Base-by-base conservation (phyloP, 1,284 basidiomycete genomes). In the Lentinula novae-zelandiae region DNA sequence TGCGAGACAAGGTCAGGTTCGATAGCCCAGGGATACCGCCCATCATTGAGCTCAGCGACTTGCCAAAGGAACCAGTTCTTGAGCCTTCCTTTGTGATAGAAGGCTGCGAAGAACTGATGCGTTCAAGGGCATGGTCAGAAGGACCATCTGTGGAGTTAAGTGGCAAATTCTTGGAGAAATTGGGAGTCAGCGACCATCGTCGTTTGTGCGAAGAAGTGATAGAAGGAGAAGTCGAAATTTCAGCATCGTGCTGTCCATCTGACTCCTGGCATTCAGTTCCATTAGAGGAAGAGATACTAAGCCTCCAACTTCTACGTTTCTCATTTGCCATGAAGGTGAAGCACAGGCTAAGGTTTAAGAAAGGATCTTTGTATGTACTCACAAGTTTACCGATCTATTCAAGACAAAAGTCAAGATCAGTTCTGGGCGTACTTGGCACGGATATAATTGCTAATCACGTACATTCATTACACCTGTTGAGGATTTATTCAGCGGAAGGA, bases 11-110 rank as follows among this genome's bases (percentile, higher is more conserved):
- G 0, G 85, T 81, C 2, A 89, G 77, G 1, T 50, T 58, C 15
- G 44, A 49, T 15, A 50, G 15, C 15, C 81, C 78, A 31, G 85
- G 84, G 31, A 89, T 76, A 0, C 83, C 84, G 27, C 83, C 83
- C 74, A 90, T 86, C 85, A 90, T 84, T 34, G 86, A 87, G 64
- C 81, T 84, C 58, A 90, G 76, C 0, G 87, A 82, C 67, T 82
- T 85, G 44, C 44, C 17, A 67, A 87, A 87, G 0, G 84, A 82
- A 58, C 79, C 80, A 15, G 74, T 67, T 31, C 64, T 62, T 33
- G 74, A 52, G 31, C 67, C 64, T 10, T 78, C 78, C 3, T 72
- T 68, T 49, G 73, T 63, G 65, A 62, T 53, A n/a, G 66, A 53
- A 51, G 39, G 67, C 53, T 75, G 75, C 10, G 74, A 72, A 22